phyloP scores from a whole-genome alignment of 129 eudicot genomes.

The Mikania micrantha region DNA sequence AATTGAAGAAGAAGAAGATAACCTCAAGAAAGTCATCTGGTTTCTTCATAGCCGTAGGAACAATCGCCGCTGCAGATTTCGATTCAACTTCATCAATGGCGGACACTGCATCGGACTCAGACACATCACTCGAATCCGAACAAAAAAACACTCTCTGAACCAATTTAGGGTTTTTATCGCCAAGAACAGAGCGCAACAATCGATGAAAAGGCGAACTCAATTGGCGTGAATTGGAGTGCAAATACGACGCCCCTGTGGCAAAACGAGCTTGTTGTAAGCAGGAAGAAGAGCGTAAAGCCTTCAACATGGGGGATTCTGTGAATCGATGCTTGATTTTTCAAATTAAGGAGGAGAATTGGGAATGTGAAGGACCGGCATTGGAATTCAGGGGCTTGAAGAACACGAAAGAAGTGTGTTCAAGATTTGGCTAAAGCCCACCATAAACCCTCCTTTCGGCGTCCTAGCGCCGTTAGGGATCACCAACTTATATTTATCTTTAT shows the following conservation, averaged over 20 bases:
- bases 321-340: too few relatives aligned
- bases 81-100: slow-evolving; percentile 45
- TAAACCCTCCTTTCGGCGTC: neutral
- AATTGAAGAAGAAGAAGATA: neutral
- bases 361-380: too few relatives aligned
- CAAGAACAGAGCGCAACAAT: slow-evolving; percentile 24
- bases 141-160: slow-evolving; percentile 44
- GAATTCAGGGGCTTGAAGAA: slow-evolving; percentile 21
- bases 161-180: slow-evolving; percentile 35
- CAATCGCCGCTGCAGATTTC: slow-evolving; percentile 59
- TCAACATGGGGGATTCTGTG: slow-evolving; percentile 47
- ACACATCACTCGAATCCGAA: slow-evolving; percentile 63
- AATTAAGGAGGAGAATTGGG: too few relatives aligned
- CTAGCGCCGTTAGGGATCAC: too few relatives aligned
- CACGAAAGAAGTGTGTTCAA: slow-evolving; percentile 16
- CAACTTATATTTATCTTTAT: too few relatives aligned
- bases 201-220: slow-evolving; percentile 45
- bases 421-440: neutral
- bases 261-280: slow-evolving; percentile 37
- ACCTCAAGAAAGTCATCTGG: slow-evolving; percentile 89
- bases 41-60: slow-evolving; percentile 56
- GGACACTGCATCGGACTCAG: slow-evolving; percentile 21
- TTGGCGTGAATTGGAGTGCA: slow-evolving; percentile 30
- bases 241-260: slow-evolving; percentile 18
- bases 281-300: slow-evolving; percentile 41